Conservation (phyloP, 179 eudicot species). For the Beta macrorhiza region DNA sequence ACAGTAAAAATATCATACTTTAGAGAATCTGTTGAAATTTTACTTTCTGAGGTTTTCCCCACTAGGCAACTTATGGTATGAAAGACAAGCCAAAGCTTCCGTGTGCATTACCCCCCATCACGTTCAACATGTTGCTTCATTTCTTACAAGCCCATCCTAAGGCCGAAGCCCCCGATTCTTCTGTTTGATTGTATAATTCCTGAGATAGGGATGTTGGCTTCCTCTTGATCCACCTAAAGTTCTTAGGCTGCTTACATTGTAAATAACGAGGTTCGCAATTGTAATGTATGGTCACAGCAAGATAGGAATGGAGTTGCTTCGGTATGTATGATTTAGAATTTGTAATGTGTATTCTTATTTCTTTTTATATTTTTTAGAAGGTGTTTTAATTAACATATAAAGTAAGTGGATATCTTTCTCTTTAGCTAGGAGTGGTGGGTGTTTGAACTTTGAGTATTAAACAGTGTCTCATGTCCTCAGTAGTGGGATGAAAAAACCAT, state of each 20-base stretch:
- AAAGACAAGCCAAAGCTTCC: not conserved
- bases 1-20: too few species aligned
- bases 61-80: not conserved
- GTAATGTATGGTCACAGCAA: not conserved
- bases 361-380: too few species aligned
- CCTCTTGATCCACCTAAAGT: not conserved
- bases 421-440: not conserved
- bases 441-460: not conserved
- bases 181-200: not conserved
- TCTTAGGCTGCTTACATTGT: not conserved
- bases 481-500: not conserved
- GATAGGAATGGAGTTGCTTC: not conserved
- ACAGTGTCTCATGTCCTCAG: not conserved
- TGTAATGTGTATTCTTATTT: too few species aligned
- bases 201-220: not conserved
- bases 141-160: not conserved
- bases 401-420: not conserved
- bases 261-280: not conserved
- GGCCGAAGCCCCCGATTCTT: not conserved
- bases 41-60: not conserved
- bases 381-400: not conserved
- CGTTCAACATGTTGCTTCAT: too few species aligned
- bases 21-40: too few species aligned
- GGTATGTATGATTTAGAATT: not conserved
- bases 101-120: not conserved